Evolutionary conservation across 2,329 filamentous ascomycete genomes (phyloP), one percentile per base, ranked within the genome.

Genomic region (Fusarium paranaense): DNA sequence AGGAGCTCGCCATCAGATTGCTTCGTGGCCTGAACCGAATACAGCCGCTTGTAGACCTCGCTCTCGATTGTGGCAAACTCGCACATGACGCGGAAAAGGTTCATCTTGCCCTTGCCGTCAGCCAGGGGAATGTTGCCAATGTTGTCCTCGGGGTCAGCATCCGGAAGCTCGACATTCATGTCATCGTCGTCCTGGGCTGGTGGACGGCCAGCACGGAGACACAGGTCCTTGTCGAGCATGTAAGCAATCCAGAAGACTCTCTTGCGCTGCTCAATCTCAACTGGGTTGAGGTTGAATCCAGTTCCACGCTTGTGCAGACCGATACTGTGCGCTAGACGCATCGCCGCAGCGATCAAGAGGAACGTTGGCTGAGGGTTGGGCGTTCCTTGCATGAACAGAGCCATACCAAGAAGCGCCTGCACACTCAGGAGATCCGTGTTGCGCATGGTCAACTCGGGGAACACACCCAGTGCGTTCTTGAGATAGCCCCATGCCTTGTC

Each of bases 311-410:
- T 98, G 84, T 99, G 97, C 38, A 99, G 88, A 22, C 97, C 97
- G 78, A 99, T 98, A 79, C 93, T 98, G 81, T 98, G 96, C 2
- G 96, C 93, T 22, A 98, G 87, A 62, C 97, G 90, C 74, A 98
- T 96, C 5, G 97, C 97, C 14, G 95, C 94, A 6, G 96, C 94
- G 33, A 98, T 92, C 59, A 98, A 89, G 78, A 98, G 92, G 81
- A 97, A 98, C 3, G 94, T 94, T 2, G 97, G 96, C 78, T 99
- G 97, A 0, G 96, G 97, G 78, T 98, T 99, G 0, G 97, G 96
- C 0, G 97, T 98, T 72, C 97, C 97, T 81, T 98, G 95, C 83
- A 99, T 89, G 84, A 98, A 99, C 18, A 98, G 87, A 3, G 95
- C 92, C 93, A 98, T 98, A 69, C 95, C 97, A 30, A 98, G 86